Percentiles rank a stretch among this genome's conserved stretches.
phyloP scores from a whole-genome alignment of 495 filamentous ascomycete species.

The Penicillium desertorum region DNA sequence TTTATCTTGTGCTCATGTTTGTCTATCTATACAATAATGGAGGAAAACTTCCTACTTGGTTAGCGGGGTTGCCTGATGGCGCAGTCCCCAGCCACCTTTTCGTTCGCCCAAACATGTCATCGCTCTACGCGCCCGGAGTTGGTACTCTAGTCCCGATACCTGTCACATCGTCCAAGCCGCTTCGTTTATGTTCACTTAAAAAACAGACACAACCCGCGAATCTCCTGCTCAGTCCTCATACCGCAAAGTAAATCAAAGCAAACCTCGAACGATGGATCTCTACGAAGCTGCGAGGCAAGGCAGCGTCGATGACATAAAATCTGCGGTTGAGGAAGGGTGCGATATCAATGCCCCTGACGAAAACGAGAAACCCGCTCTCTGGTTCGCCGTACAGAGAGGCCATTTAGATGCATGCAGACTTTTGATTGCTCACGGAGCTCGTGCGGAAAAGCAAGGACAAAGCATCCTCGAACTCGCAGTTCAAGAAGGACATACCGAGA shows the following conservation, averaged over 20 bases:
- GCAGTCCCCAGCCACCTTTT: neutral
- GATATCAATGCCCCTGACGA: neutral
- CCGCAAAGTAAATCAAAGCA: neutral
- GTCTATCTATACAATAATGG: too few relatives aligned
- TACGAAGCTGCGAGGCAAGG: slow-evolving; percentile 1
- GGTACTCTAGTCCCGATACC: neutral
- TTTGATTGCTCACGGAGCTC: neutral
- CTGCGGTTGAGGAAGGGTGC: neutral
- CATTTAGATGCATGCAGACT: neutral
- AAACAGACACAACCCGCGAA: neutral
- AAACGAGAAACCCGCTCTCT: neutral
- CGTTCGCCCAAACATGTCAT: neutral
- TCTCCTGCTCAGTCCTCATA: neutral
- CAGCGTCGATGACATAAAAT: neutral
- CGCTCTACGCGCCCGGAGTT: neutral
- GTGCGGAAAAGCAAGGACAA: neutral
- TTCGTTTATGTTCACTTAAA: neutral
- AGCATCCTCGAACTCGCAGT: neutral
- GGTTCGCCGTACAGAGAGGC: neutral
- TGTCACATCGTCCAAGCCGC: neutral
- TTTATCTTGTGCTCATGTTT: too few relatives aligned
- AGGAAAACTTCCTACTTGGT: too few relatives aligned
- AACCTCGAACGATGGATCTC: neutral
- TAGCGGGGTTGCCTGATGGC: too few relatives aligned
- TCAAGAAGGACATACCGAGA: neutral